Conservation (phyloP, 2,329 filamentous ascomycete species). For the Balansia obtecta region DNA sequence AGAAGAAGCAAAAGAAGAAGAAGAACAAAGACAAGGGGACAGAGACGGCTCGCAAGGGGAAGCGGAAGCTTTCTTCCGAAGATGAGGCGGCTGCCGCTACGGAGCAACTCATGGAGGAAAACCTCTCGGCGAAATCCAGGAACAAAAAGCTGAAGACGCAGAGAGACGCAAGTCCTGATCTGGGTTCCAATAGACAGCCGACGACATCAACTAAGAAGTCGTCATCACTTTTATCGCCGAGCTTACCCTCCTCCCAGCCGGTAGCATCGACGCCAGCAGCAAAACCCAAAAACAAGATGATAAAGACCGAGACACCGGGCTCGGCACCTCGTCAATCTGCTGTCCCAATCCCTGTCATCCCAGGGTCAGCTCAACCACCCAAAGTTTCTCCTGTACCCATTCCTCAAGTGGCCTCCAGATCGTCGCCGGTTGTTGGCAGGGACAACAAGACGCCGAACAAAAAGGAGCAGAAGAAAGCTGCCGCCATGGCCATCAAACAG, state of each 20-base stretch:
- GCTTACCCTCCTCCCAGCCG: conserved; percentile 12
- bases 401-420: conserved; percentile 6
- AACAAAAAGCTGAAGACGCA: conserved; percentile 27
- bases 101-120: conserved; percentile 23
- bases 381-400: conserved; percentile 15
- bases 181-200: conserved; percentile 19
- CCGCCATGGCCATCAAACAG: conserved; percentile 8
- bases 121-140: conserved; percentile 25
- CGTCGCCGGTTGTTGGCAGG: conserved; percentile 14
- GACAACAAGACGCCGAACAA: conserved; percentile 19
- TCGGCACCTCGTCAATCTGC: conserved; percentile 17
- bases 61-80: conserved; percentile 25
- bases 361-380: conserved; percentile 16
- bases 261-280: conserved; percentile 13
- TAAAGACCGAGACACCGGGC: conserved; percentile 15
- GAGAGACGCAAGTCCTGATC: conserved; percentile 20
- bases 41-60: conserved; percentile 19
- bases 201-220: conserved; percentile 15
- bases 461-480: conserved; percentile 15
- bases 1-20: conserved; percentile 14
- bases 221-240: conserved; percentile 22
- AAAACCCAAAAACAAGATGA: conserved; percentile 11
- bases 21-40: conserved; percentile 4
- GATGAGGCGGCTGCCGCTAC: conserved; percentile 24
- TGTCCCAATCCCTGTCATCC: conserved; percentile 24